A percentile compares a stretch with the other conserved stretches of the same genome.
Conservation (phyloP, 164 flowering plant species). For the Tetrastigma voinierianum region DNA sequence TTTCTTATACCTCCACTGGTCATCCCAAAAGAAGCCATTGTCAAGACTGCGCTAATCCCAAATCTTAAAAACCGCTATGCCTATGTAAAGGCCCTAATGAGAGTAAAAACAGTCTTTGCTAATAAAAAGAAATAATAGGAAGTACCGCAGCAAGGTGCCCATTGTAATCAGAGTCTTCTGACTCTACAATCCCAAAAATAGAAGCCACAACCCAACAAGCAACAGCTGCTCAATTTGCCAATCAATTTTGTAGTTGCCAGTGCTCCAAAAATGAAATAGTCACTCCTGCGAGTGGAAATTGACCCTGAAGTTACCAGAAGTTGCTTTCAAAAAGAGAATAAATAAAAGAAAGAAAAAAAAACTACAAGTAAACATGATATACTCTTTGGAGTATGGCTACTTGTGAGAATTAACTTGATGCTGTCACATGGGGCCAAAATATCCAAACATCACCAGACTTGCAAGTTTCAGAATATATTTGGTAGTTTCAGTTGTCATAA, state of each 20-base stretch:
- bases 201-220: conserved; percentile 14
- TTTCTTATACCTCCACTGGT: conserved; percentile 33
- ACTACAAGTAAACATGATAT: no score
- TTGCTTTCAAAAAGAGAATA: neutral
- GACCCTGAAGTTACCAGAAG: conserved; percentile 4
- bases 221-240: conserved; percentile 13
- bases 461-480: no score
- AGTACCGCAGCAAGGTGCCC: conserved; percentile 17
- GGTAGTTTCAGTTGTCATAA: no score
- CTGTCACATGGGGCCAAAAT: no score
- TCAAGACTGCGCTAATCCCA: neutral
- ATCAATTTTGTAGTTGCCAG: conserved; percentile 4
- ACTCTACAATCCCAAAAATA: conserved; percentile 6
- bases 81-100: neutral
- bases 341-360: no score
- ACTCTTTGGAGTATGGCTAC: no score
- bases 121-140: neutral
- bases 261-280: conserved; percentile 1
- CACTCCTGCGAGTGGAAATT: neutral
- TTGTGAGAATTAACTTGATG: no score
- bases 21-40: conserved; percentile 8
- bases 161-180: conserved; percentile 17
- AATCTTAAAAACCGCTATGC: neutral
- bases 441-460: no score
- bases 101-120: neutral